Percentiles rank a stretch among this genome's conserved stretches.
Conservation (phyloP, 1,139 yeast species). For the Kodamaea fungicola region DNA sequence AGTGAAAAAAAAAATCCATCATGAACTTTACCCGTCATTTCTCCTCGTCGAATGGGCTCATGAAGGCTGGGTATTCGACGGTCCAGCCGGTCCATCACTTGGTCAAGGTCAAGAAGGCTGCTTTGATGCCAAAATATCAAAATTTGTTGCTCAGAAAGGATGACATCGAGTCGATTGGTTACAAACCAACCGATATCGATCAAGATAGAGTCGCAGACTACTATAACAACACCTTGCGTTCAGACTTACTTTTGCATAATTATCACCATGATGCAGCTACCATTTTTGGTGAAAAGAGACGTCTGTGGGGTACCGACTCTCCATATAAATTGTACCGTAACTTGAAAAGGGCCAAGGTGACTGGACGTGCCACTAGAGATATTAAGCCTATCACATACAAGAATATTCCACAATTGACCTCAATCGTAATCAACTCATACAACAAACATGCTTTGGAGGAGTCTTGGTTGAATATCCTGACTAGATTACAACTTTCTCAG, state of each 20-base stretch:
- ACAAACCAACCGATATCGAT: conserved; percentile 63
- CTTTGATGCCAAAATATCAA: conserved; percentile 66
- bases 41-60: conserved; percentile 35
- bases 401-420: conserved; percentile 69
- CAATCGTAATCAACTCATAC: conserved; percentile 70
- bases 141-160: conserved; percentile 62
- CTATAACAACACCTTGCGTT: conserved; percentile 65
- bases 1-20: not conserved
- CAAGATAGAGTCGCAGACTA: conserved; percentile 83
- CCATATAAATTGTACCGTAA: conserved; percentile 89
- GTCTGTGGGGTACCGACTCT: conserved; percentile 85
- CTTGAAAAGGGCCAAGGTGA: conserved; percentile 59
- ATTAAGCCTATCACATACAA: conserved; percentile 59
- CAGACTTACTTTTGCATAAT: conserved; percentile 75
- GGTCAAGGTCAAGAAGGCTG: conserved; percentile 68
- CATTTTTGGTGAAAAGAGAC: conserved; percentile 64
- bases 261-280: conserved; percentile 61
- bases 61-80: conserved; percentile 71
- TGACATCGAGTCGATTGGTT: conserved; percentile 76
- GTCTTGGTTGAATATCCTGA: conserved; percentile 72
- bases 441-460: conserved; percentile 73
- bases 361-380: conserved; percentile 67
- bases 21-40: conserved; percentile 38
- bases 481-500: conserved; percentile 81
- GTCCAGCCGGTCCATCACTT: conserved; percentile 91